A percentile compares a stretch with the other conserved stretches of the same genome.
Conservation (phyloP, 768 basidiomycete genomes). For the Austroboletus eburneus region DNA sequence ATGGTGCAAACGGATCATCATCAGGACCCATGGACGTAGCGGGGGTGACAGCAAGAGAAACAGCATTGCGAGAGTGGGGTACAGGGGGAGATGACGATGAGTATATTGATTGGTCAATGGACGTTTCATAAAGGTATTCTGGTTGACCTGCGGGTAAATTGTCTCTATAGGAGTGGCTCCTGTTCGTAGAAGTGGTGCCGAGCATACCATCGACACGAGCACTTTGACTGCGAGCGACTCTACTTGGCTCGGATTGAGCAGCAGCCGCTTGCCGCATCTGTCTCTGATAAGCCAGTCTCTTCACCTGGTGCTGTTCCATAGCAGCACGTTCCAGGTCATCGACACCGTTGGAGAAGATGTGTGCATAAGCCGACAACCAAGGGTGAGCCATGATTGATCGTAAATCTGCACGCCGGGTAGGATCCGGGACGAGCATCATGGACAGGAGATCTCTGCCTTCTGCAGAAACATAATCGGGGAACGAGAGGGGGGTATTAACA, state of each 20-base stretch:
- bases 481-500: constrained; percentile 92
- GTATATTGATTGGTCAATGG: constrained; percentile 51
- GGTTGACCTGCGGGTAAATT: constrained; percentile 47
- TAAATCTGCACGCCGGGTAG: constrained; percentile 71
- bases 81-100: constrained; percentile 34
- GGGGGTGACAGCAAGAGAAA: constrained; percentile 41
- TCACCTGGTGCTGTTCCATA: constrained; percentile 81
- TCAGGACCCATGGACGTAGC: constrained; percentile 40
- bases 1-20: constrained; percentile 71
- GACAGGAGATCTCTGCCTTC: constrained; percentile 80
- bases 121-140: constrained; percentile 73
- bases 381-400: constrained; percentile 79
- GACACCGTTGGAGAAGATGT: constrained; percentile 62
- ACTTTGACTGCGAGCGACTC: constrained; percentile 48
- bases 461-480: constrained; percentile 90
- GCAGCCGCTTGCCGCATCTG: constrained; percentile 64
- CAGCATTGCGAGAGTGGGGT: constrained; percentile 36
- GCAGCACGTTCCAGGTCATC: constrained; percentile 77
- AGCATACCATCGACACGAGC: constrained; percentile 48
- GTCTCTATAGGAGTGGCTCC: constrained; percentile 46
- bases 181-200: constrained; percentile 29
- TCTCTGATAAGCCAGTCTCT: constrained; percentile 74
- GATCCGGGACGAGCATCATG: constrained; percentile 95
- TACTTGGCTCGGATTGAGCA: constrained; percentile 27
- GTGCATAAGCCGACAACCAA: constrained; percentile 61